phyloP scores from a whole-genome alignment of 441 rosid species.

The Pelargonium exstipulatum region DNA sequence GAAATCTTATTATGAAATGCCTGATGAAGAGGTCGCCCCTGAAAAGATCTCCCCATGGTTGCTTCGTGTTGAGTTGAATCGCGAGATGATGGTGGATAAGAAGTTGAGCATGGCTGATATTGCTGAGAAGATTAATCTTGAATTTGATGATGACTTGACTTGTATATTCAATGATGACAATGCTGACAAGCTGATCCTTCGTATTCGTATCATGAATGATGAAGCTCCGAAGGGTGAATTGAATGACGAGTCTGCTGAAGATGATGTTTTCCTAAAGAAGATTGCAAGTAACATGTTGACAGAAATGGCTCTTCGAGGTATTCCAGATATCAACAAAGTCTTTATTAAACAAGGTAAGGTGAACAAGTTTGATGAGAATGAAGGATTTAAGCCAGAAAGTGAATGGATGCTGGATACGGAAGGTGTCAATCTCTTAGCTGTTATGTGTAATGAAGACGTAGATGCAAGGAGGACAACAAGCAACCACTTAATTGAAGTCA shows the following conservation, averaged over 20 bases:
- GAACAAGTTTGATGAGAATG: slow-evolving; percentile 75
- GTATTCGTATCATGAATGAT: slow-evolving; percentile 96
- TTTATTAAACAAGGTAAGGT: slow-evolving; percentile 76
- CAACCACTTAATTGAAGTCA: slow-evolving; percentile 91
- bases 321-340: slow-evolving; percentile 94
- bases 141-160: slow-evolving; percentile 90
- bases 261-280: slow-evolving; percentile 95
- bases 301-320: slow-evolving; percentile 98
- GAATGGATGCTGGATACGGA: slow-evolving; percentile 99
- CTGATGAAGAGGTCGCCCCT: slow-evolving; percentile 90
- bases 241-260: slow-evolving; percentile 90
- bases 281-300: slow-evolving; percentile 98
- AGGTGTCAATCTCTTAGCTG: slow-evolving; percentile 97
- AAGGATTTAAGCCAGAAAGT: slow-evolving; percentile 71
- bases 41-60: slow-evolving; percentile 97
- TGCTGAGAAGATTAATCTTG: slow-evolving; percentile 92
- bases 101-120: slow-evolving; percentile 96
- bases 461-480: slow-evolving; percentile 92
- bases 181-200: slow-evolving; percentile 86
- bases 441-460: slow-evolving; percentile 90
- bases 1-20: slow-evolving; percentile 95
- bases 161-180: slow-evolving; percentile 98
- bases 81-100: slow-evolving; percentile 99
- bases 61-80: slow-evolving; percentile 93
- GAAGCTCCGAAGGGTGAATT: slow-evolving; percentile 89